Conservation (phyloP, 2,329 filamentous ascomycete genomes). For the Nemania abortiva region DNA sequence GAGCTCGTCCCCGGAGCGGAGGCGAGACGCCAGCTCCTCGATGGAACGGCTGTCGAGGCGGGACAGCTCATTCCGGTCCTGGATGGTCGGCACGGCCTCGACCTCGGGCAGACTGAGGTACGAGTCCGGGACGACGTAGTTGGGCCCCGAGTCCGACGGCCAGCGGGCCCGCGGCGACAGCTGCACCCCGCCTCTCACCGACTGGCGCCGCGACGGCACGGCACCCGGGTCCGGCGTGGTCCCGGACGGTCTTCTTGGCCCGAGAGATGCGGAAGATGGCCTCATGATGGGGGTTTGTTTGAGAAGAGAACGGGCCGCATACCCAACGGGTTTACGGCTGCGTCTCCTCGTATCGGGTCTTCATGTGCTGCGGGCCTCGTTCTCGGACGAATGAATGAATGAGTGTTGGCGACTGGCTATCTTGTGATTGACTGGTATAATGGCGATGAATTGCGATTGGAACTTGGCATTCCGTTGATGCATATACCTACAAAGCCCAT, state of each 20-base stretch:
- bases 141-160: slow-evolving; percentile 38
- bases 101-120: slow-evolving; percentile 61
- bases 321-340: neutral
- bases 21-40: slow-evolving; percentile 53
- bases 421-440: neutral
- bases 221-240: slow-evolving; percentile 17
- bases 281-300: slow-evolving; percentile 6
- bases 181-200: neutral
- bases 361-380: neutral
- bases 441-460: neutral
- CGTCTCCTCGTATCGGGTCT: neutral
- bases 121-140: slow-evolving; percentile 54
- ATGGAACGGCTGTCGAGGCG: slow-evolving; percentile 56
- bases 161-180: slow-evolving; percentile 21
- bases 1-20: slow-evolving; percentile 45
- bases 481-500: neutral
- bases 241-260: slow-evolving; percentile 14
- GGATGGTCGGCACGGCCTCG: slow-evolving; percentile 57
- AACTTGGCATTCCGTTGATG: slow-evolving; percentile 1
- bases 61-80: slow-evolving; percentile 56
- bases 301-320: neutral
- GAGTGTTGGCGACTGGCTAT: too few species aligned
- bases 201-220: slow-evolving; percentile 26
- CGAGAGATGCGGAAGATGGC: slow-evolving; percentile 8
- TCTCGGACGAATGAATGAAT: neutral